Base-by-base conservation (phyloP, 441 rosid species). In the Lagerstroemia fauriei region DNA sequence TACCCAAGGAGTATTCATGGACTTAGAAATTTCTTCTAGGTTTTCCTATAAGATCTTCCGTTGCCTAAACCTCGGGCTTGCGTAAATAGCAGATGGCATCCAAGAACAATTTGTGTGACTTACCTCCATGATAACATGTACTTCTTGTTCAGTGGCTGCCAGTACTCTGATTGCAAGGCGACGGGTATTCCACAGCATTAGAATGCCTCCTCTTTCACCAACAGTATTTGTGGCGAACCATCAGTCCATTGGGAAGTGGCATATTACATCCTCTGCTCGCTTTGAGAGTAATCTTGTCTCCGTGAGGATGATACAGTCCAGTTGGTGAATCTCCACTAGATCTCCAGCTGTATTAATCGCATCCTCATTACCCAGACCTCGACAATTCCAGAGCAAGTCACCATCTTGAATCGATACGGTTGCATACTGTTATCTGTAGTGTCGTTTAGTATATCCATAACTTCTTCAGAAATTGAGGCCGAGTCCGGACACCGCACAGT, bases 131-230 rank as follows among this genome's bases (percentile, higher is more conserved):
- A 24, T 1, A 12, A 11, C 27, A 3, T 61, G 66, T 27, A 61
- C 7, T 9, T 61, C 66, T 3, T 61, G 66, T 11, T 61, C 66
- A 5, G 66, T 24, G 1, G 66, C 3, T 5, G 29, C 66, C 66
- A 61, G 1, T 0, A 61, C 7, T 1, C 9, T 2, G 13, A 61
- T 2, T 9, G 0, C 2, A 1, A n/a, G 3, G 1, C 2, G 13
- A 1, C 10, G 29, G 2, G 29, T 6, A 8, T 61, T 24, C 66
- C 66, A 61, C 7, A 61, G 29, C 14, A 2, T 24, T 7, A 61
- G 66, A 3, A 61, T 61, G 22, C 66, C 29, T 25, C 66, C 66
- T 6, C 66, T 4, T 7, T 8, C 3, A 2, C 66, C 66, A 6
- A n/a, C 6, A 0, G 29, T 22, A 1, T 61, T 10, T 3, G 29